Evolutionary conservation across 306 rosid species (phyloP), one percentile per base, ranked within the genome.

Genomic region (Quercus aquifolioides): DNA sequence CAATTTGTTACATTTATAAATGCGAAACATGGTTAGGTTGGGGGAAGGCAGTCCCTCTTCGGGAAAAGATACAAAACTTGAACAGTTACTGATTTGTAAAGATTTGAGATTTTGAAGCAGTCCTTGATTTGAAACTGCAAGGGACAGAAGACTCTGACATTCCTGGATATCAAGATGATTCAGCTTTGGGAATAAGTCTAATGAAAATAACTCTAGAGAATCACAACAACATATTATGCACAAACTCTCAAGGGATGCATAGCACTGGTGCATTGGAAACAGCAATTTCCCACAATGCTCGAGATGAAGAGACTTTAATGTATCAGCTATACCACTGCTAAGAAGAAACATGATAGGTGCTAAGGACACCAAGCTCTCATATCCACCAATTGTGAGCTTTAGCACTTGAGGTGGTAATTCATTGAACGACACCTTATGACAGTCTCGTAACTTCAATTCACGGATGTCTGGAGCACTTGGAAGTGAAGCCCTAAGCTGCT

Each of bases 101-200:
- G 11, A 3, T 4, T 3, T 13, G 25, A 65, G 64, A 14, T 57
- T 31, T n/a, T 67, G 57, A 49, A 25, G 20, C 33, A 5, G 19
- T 5, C 55, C 78, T 8, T 79, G 52, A 1, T 46, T 46, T 46
- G 75, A 55, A 19, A 79, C 31, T 9, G 26, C 35, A 54, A 55
- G 33, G 78, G 23, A 63, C 51, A 79, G 84, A 20, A 84, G 60
- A 71, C 75, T 46, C 10, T 5, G 3, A 64, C 84, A 79, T 4
- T 3, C 0, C 0, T 0, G 0, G 1, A 79, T 3, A 0, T 0
- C 0, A 8, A 79, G 65, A 2, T 0, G 0, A 0, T 14, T 1
- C 11, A 84, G 84, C 55, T 59, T 74, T 9, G 83, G 86, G 31
- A 78, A 58, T 1, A 79, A 55, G 56, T 76, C 3, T 17, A 82